Conservation (phyloP, 2,329 filamentous ascomycete genomes). For the Aureobasidium melanogenum region DNA sequence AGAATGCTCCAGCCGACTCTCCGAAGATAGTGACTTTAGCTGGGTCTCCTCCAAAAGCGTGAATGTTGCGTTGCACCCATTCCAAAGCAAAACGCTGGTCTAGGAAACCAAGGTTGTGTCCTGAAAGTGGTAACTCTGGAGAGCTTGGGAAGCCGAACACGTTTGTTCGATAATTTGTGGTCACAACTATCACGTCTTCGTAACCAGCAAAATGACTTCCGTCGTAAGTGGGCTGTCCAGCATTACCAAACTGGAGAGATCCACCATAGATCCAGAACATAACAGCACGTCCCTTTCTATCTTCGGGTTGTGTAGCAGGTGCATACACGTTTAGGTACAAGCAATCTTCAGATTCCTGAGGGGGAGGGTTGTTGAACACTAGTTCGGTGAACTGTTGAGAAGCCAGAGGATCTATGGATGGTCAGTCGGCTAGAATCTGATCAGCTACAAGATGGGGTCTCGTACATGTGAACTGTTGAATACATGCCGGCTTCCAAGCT, state of each 20-base stretch:
- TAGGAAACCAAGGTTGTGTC: slow-evolving; percentile 29
- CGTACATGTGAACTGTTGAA: slow-evolving; percentile 23
- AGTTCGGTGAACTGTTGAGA: slow-evolving; percentile 22
- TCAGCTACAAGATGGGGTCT: background rate
- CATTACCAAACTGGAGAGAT: slow-evolving; percentile 23
- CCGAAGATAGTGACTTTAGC: slow-evolving; percentile 30
- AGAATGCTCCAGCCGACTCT: slow-evolving; percentile 25
- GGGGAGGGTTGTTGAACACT: slow-evolving; percentile 25
- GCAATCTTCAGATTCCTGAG: slow-evolving; percentile 28
- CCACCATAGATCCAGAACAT: slow-evolving; percentile 30
- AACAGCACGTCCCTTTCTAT: slow-evolving; percentile 22
- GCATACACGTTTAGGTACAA: slow-evolving; percentile 27
- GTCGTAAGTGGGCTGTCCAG: slow-evolving; percentile 23
- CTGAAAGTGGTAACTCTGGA: slow-evolving; percentile 26
- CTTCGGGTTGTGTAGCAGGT: slow-evolving; percentile 21
- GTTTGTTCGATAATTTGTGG: slow-evolving; percentile 28
- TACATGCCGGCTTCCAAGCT: slow-evolving; percentile 24
- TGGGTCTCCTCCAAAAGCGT: slow-evolving; percentile 28
- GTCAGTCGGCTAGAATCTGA: slow-evolving; percentile 1
- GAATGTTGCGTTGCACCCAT: slow-evolving; percentile 31
- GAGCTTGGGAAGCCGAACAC: slow-evolving; percentile 35
- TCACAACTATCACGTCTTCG: slow-evolving; percentile 28
- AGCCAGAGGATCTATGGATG: slow-evolving; percentile 19
- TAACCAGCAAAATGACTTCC: slow-evolving; percentile 26
- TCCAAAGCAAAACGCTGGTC: slow-evolving; percentile 29